A percentile compares a stretch with the other conserved stretches of the same genome.
These are phyloP conservation scores for Ceratobasidium sp. DNA, from an alignment of 1,284 basidiomycete genomes.

Conservation along the genomic window DNA sequence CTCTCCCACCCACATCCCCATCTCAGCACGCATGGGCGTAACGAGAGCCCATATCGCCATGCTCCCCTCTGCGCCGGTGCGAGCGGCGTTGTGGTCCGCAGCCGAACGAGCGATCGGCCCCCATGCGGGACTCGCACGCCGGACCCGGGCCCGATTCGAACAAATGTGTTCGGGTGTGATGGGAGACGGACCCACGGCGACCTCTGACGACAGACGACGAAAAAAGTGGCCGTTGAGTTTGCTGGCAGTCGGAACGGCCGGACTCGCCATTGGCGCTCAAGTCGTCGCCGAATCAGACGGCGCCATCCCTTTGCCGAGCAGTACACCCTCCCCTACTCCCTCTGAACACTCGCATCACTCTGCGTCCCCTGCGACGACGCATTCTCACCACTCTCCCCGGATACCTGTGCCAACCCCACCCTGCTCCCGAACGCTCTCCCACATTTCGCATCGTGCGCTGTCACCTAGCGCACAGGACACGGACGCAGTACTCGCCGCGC, in stretches of 20 bases:
- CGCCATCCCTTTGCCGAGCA: background rate
- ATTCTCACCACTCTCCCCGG: conserved; percentile 29
- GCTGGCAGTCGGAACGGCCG: conserved; percentile 65
- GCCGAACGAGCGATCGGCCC: conserved; percentile 32
- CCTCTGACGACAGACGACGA: too few relatives aligned
- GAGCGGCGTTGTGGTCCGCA: conserved; percentile 36
- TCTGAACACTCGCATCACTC: conserved; percentile 8
- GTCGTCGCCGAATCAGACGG: conserved; percentile 49
- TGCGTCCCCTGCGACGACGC: background rate
- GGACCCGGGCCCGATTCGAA: conserved; percentile 61
- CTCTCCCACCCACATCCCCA: conserved; percentile 13
- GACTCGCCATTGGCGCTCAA: conserved; percentile 67
- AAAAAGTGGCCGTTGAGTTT: conserved; percentile 62
- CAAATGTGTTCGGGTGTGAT: conserved; percentile 57
- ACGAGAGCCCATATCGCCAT: conserved; percentile 34
- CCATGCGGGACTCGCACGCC: conserved; percentile 49
- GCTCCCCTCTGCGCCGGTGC: conserved; percentile 21
- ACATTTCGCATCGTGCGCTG: conserved; percentile 48
- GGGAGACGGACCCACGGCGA: conserved; percentile 38
- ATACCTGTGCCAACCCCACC: conserved; percentile 35
- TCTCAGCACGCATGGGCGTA: conserved; percentile 33
- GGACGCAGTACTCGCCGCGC: conserved; percentile 20
- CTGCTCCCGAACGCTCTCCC: conserved; percentile 52
- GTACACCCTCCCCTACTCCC: background rate
- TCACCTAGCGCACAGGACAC: conserved; percentile 27